phyloP scores from a whole-genome alignment of 2,329 filamentous ascomycete species.

The Corinectria fuckeliana region DNA sequence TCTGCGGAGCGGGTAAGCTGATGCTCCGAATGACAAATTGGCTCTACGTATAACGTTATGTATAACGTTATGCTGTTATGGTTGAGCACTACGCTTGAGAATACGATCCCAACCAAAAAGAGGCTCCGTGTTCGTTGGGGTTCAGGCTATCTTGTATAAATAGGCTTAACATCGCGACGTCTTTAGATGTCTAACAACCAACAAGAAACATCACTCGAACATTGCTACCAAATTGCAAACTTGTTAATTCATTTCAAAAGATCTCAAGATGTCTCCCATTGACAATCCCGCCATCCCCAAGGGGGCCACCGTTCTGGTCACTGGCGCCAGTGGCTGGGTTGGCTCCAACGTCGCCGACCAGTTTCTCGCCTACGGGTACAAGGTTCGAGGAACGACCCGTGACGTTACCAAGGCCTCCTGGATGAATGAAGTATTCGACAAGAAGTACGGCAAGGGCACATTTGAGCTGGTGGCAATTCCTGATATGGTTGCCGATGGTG shows the following conservation, averaged over 20 bases:
- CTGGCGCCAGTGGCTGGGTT: slow-evolving; percentile 49
- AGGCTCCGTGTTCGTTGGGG: too few relatives aligned
- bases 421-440: slow-evolving; percentile 37
- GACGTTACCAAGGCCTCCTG: slow-evolving; percentile 40
- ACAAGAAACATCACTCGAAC: neutral
- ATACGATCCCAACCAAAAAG: too few relatives aligned
- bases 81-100: too few relatives aligned
- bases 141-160: too few relatives aligned
- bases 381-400: slow-evolving; percentile 51
- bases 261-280: neutral
- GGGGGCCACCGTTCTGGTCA: slow-evolving; percentile 45
- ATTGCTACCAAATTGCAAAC: neutral
- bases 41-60: too few relatives aligned
- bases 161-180: too few relatives aligned
- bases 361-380: slow-evolving; percentile 45
- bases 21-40: too few relatives aligned
- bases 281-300: neutral
- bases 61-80: too few relatives aligned
- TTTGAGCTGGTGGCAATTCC: slow-evolving; percentile 44
- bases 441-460: slow-evolving; percentile 39
- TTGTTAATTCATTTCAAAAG: neutral
- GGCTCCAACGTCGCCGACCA: slow-evolving; percentile 46
- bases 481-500: slow-evolving; percentile 37
- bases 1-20: too few relatives aligned
- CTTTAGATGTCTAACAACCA: too few relatives aligned